phyloP scores from a whole-genome alignment of 306 rosid species.

The Biancaea sappan region DNA sequence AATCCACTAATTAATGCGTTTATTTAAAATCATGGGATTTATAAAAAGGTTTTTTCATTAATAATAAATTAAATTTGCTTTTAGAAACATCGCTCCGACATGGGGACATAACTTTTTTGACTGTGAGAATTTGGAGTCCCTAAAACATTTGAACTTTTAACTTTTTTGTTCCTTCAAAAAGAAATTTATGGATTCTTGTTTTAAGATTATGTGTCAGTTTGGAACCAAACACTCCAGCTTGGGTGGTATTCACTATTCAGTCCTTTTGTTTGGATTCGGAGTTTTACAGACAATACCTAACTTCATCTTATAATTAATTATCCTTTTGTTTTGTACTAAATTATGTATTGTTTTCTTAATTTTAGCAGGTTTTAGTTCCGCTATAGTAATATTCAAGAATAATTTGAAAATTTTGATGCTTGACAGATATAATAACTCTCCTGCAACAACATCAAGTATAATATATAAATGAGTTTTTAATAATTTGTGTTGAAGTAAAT shows the following conservation, averaged over 20 bases:
- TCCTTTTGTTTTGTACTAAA: too few relatives aligned
- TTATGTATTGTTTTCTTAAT: too few relatives aligned
- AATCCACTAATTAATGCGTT: background rate
- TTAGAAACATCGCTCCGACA: conserved; percentile 46
- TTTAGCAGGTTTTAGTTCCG: too few relatives aligned
- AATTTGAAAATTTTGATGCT: too few relatives aligned
- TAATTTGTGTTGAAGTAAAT: too few relatives aligned
- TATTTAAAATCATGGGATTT: conserved; percentile 6
- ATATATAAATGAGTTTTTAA: too few relatives aligned
- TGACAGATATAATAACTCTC: too few relatives aligned
- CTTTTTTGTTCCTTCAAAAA: background rate
- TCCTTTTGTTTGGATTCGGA: conserved; percentile 19
- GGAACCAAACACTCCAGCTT: conserved; percentile 37
- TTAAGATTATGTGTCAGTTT: conserved; percentile 39
- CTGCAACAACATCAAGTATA: too few relatives aligned
- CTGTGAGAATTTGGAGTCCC: conserved; percentile 23
- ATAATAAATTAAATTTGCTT: background rate
- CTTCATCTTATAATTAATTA: background rate
- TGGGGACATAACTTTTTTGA: conserved; percentile 24
- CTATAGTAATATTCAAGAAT: too few relatives aligned
- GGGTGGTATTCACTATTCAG: background rate
- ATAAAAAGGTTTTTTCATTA: background rate
- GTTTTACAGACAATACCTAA: conserved; percentile 30
- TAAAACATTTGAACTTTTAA: conserved; percentile 28
- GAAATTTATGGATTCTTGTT: conserved; percentile 27